phyloP scores from a whole-genome alignment of 148 eudicot species.

The Persicaria maculosa region DNA sequence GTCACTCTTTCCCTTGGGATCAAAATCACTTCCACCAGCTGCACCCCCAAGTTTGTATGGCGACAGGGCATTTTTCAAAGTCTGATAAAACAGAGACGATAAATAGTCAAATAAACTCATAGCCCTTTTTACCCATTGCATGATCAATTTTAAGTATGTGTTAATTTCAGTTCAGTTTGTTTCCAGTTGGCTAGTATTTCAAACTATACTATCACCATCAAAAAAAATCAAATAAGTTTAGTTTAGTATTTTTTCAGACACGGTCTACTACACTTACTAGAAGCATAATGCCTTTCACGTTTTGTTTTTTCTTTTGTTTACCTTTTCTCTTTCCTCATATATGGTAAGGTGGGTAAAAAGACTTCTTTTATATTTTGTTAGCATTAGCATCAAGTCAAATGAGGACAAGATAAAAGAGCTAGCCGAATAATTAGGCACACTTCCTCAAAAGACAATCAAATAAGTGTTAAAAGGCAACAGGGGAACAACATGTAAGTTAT shows the following conservation, averaged over 20 bases:
- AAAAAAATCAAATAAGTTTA: background rate
- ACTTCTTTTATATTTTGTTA: background rate
- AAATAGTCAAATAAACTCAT: background rate
- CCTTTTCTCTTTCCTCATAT: background rate
- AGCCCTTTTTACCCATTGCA: background rate
- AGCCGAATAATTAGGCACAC: background rate
- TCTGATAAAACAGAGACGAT: constrained; percentile 32
- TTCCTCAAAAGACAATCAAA: background rate
- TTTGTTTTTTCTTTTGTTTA: background rate
- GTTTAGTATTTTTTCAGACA: background rate
- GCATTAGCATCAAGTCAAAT: background rate
- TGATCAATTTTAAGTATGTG: background rate
- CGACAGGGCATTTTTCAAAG: constrained; percentile 84
- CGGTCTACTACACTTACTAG: background rate
- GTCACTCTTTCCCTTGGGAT: constrained; percentile 94
- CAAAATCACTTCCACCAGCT: constrained; percentile 98
- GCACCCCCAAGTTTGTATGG: constrained; percentile 98
- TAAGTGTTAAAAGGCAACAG: background rate
- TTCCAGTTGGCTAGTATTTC: background rate
- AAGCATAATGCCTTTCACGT: background rate
- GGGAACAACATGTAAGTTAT: constrained; percentile 14
- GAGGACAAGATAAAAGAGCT: background rate
- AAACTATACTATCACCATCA: background rate
- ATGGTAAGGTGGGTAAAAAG: background rate
- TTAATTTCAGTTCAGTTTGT: background rate